These are phyloP conservation scores for Cotoneaster glaucophyllus DNA, from an alignment of 306 rosid species.

Conservation along the genomic window DNA sequence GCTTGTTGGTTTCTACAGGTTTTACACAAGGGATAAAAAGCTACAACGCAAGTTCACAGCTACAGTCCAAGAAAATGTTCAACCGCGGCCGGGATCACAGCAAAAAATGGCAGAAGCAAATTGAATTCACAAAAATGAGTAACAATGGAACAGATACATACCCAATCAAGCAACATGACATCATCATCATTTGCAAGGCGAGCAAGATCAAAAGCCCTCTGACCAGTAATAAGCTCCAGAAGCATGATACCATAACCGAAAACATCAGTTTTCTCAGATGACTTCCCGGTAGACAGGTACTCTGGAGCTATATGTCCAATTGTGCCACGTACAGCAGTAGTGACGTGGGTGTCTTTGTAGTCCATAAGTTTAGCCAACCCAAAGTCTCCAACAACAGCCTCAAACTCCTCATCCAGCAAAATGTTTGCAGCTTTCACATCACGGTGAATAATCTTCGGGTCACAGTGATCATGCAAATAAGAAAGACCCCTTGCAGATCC, in stretches of 20 bases:
- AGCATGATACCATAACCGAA: slow-evolving; percentile 97
- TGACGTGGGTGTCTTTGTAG: slow-evolving; percentile 95
- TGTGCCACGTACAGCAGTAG: slow-evolving; percentile 94
- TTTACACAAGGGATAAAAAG: not conserved
- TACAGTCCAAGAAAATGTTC: not conserved
- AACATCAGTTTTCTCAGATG: slow-evolving; percentile 95
- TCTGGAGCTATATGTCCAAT: slow-evolving; percentile 97
- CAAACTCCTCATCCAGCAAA: slow-evolving; percentile 95
- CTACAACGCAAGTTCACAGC: not conserved
- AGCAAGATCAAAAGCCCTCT: slow-evolving; percentile 95
- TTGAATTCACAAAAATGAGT: not conserved
- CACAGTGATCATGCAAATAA: slow-evolving; percentile 95
- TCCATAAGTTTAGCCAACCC: slow-evolving; percentile 99
- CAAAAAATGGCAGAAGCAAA: not conserved
- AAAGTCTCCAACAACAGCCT: slow-evolving; percentile 97
- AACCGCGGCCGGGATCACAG: not conserved
- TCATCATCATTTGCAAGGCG: slow-evolving; percentile 98
- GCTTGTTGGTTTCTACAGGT: not conserved
- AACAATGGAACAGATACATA: slow-evolving; percentile 29
- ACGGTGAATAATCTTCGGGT: slow-evolving; percentile 95
- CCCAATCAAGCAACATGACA: slow-evolving; percentile 99
- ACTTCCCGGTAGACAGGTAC: slow-evolving; percentile 87
- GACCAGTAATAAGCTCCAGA: slow-evolving; percentile 95
- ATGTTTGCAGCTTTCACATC: slow-evolving; percentile 97
- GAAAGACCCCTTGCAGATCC: slow-evolving; percentile 99